Evolutionary conservation across 2,329 filamentous ascomycete species (phyloP), one percentile per base, ranked within the genome.

Genomic region (Fusarium gaditjirri): DNA sequence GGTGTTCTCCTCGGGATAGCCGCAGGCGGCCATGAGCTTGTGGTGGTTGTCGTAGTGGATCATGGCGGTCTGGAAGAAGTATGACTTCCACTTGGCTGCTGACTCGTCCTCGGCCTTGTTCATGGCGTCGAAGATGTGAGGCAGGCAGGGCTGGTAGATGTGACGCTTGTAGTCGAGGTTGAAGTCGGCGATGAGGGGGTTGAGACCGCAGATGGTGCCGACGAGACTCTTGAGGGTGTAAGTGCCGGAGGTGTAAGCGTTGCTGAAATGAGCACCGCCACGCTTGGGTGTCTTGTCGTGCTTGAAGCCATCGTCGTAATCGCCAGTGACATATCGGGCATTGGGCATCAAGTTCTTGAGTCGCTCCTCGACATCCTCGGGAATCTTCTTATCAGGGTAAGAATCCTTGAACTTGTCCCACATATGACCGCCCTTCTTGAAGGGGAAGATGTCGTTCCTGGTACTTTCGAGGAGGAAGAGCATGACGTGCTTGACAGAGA

Each of bases 221-320:
- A 79, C 76, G 3, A 85, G 52, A 60, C 82, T 84, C 72, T 85
- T 85, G 35, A 84, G 76, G 0, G 84, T 85, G 36, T 84, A 84
- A 0, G 84, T 84, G 4, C 79, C 78, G 1, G 83, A 77, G 3
- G 84, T 85, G 46, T 81, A 80, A 4, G 81, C 83, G 23, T 81
- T 82, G 17, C 81, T 83, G 56, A 78, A 80, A 35, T 78, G 83
- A 55, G 85, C 76, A 13, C 84, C 84, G 31, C 84, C 84, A 5
- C 79, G 76, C 36, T 71, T 72, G 8, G 66, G 72, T 38, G 61
- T 68, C 12, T 69, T 53, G 14, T 49, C 31, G 43, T 78, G 77
- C 12, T 77, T 65, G 11, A 81, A 81, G 3, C 80, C 79, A 54
- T 82, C 80, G 4, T 81, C 70, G 43, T 81, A 80, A 58, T 82